Evolutionary conservation across 306 rosid genomes (phyloP).

Genomic region (Sophora flavescens): DNA sequence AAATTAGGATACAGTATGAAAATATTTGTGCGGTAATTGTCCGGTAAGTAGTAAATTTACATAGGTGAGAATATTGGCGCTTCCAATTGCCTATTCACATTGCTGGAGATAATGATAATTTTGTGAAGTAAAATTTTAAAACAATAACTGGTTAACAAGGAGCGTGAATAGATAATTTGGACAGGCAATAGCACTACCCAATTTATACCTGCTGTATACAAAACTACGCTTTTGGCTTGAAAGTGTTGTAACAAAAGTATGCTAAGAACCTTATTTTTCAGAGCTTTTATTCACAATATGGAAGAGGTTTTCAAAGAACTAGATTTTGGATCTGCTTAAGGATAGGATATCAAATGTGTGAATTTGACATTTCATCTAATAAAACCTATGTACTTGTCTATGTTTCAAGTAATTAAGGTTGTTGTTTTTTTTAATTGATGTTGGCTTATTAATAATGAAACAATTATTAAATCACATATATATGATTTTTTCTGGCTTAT

Average conservation of each 20-base stretch:
- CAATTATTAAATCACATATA: neutral
- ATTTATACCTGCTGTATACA: neutral
- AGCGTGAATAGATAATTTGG: too few species aligned
- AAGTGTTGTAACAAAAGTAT: neutral
- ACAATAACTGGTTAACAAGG: too few species aligned
- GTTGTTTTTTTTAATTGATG: neutral
- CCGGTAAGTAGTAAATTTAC: neutral
- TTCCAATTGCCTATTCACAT: too few species aligned
- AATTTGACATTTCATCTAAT: neutral
- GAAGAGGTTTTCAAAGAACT: neutral
- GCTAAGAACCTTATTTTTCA: too few species aligned
- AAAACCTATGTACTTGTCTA: neutral
- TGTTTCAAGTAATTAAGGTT: constrained; percentile 18
- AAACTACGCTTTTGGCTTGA: constrained; percentile 2
- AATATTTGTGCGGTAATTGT: neutral
- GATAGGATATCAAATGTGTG: constrained; percentile 7
- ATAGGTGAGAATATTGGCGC: neutral
- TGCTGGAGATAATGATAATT: too few species aligned
- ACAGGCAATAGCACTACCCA: too few species aligned
- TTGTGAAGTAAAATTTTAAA: too few species aligned
- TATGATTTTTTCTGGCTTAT: too few species aligned
- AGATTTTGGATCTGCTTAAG: neutral
- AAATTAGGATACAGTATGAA: neutral
- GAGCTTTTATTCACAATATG: too few species aligned
- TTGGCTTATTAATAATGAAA: neutral